Base-by-base conservation (phyloP, 2,329 filamentous ascomycete species). In the Volutella citrinella region DNA sequence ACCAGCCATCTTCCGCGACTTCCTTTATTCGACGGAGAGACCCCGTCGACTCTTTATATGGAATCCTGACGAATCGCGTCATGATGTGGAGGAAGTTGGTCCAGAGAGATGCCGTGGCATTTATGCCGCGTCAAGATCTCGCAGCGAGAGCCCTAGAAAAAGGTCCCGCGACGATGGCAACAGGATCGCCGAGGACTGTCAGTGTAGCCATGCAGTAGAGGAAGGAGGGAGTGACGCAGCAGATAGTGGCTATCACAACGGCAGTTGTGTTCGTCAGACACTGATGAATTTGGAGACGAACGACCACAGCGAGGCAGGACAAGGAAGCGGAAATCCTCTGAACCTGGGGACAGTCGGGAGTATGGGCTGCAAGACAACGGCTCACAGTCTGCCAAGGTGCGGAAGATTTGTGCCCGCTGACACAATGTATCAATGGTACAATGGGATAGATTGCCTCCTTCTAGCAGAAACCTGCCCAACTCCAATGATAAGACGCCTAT, bases 91-190 rank as follows among this genome's bases (percentile, higher is more conserved):
- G 15, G 14, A 19, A 8, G 14, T 28, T 19, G 22, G 27, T 8
- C 15, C 20, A 11, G 27, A 19, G 10, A 36, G 16, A 22, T 36
- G 28, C 19, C n/a, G 15, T 13, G 20, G 24, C n/a, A 27, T 20
- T 4, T 26, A 13, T 10, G 27, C 29, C 9, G 27, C 19, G 15
- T 18, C 34, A 10, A 36, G 22, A 26, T 23, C 34, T 13, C 25
- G 34, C 15, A 36, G 34, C 22, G 22, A 31, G 13, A 36, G 34
- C 21, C 34, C 27, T 7, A 36, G 16, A 15, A 36, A 36, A 16
- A 31, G 28, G 14, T 17, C 8, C n/a, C 16, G 20, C 19, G 12
- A n/a, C n/a, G n/a, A n/a, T n/a, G n/a, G n/a, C n/a, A n/a, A n/a
- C n/a, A n/a, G n/a, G n/a, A n/a, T n/a, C n/a, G n/a, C n/a, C n/a